A percentile compares a stretch with the other conserved stretches of the same genome.
phyloP scores from a whole-genome alignment of 306 rosid species.

The Urtica urens region DNA sequence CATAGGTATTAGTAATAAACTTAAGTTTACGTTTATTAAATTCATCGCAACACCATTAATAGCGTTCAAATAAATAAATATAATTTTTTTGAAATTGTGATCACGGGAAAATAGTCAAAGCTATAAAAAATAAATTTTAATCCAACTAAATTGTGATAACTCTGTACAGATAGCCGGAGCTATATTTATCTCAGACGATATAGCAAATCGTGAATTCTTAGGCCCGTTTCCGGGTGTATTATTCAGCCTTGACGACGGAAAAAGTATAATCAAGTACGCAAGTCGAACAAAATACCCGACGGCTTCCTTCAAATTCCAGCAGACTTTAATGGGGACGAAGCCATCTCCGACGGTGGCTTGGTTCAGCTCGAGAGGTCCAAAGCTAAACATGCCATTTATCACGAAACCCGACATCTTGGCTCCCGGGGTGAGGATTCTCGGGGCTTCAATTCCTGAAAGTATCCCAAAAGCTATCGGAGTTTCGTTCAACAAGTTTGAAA shows the following conservation, averaged over 20 bases:
- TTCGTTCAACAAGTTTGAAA: too few species aligned
- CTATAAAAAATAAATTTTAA: too few species aligned
- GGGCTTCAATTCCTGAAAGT: conserved; percentile 18
- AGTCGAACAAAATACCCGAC: neutral
- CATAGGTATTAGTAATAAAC: too few species aligned
- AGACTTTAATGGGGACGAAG: conserved; percentile 18
- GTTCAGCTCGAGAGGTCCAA: conserved; percentile 33
- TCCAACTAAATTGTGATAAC: too few species aligned
- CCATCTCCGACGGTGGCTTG: conserved; percentile 21
- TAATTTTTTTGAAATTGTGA: too few species aligned
- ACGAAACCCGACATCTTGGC: conserved; percentile 16
- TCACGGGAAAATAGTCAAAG: too few species aligned
- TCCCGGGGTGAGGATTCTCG: conserved; percentile 20
- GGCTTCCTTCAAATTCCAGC: conserved; percentile 21
- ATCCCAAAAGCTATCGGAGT: neutral
- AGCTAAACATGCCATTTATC: conserved; percentile 12
- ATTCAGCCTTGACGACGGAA: conserved; percentile 23
- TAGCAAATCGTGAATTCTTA: neutral
- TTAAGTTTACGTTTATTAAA: too few species aligned
- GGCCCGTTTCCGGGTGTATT: conserved; percentile 25
- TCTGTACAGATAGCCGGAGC: conserved; percentile 16
- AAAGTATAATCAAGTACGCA: conserved; percentile 17
- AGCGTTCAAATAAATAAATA: too few species aligned
- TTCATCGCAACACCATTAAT: too few species aligned
- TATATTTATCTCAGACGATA: conserved; percentile 3